Conservation (phyloP, 2,329 filamentous ascomycete species). For the Apiospora rasikravindrae region DNA sequence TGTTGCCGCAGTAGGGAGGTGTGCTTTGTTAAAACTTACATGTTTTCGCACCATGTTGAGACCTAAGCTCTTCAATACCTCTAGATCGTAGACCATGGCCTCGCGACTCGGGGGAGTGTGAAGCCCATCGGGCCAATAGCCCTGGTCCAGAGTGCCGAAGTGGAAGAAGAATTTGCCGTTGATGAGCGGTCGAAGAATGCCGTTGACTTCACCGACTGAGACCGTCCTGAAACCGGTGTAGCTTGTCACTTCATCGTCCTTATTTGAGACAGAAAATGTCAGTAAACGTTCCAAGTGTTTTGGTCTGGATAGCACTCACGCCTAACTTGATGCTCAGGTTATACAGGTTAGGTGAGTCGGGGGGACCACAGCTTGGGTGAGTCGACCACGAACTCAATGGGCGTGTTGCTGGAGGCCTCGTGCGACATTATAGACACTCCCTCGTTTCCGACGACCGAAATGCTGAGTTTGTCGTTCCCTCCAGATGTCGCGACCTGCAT, state of each 20-base stretch:
- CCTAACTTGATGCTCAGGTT: conserved; percentile 60
- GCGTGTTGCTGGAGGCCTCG: conserved; percentile 50
- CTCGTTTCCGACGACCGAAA: conserved; percentile 43
- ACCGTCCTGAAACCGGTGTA: conserved; percentile 75
- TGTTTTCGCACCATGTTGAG: conserved; percentile 77
- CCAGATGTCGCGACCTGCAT: conserved; percentile 57
- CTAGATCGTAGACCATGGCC: conserved; percentile 70
- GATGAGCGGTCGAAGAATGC: conserved; percentile 64
- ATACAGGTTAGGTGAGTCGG: conserved; percentile 66
- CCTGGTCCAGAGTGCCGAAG: conserved; percentile 73
- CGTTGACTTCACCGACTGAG: conserved; percentile 59
- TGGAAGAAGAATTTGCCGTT: conserved; percentile 73
- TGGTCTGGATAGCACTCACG: background rate
- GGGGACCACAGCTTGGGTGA: conserved; percentile 67
- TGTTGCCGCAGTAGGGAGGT: background rate
- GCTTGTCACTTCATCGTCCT: conserved; percentile 60
- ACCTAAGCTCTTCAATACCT: conserved; percentile 67
- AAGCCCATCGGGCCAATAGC: conserved; percentile 74
- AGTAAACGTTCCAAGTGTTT: background rate
- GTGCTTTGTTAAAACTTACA: conserved; percentile 44
- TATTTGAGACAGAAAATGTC: background rate
- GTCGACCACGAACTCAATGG: conserved; percentile 60
- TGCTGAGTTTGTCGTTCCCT: conserved; percentile 38
- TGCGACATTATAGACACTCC: conserved; percentile 50
- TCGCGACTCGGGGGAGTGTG: conserved; percentile 69